These are phyloP conservation scores for Xylaria hypoxylon DNA, from an alignment of 2,329 filamentous ascomycete genomes.

Conservation along the genomic window DNA sequence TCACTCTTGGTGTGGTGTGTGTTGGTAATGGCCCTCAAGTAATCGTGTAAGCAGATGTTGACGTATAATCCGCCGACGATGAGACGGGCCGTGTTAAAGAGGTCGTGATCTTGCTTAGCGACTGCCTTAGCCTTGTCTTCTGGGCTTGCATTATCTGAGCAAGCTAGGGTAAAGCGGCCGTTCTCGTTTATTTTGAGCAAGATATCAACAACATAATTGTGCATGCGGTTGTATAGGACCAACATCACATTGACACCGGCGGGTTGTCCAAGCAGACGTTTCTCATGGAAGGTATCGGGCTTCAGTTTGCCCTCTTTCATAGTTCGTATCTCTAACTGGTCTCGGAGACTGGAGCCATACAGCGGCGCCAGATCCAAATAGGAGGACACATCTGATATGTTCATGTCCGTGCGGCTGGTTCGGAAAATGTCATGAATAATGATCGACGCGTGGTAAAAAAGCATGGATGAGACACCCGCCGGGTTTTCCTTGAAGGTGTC, in stretches of 20 bases:
- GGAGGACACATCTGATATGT: conserved; percentile 75
- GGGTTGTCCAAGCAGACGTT: conserved; percentile 73
- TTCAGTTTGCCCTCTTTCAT: conserved; percentile 76
- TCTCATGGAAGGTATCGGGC: conserved; percentile 76
- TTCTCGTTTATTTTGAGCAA: conserved; percentile 75
- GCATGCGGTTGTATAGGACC: conserved; percentile 76
- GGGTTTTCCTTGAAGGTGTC: conserved; percentile 70
- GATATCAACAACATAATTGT: conserved; percentile 75
- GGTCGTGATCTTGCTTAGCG: conserved; percentile 61
- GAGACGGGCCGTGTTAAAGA: conserved; percentile 68
- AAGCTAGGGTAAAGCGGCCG: conserved; percentile 67
- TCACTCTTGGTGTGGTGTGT: conserved; percentile 68
- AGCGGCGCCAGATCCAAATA: conserved; percentile 80
- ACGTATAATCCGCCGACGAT: conserved; percentile 67
- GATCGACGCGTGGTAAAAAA: conserved; percentile 81
- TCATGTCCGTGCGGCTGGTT: conserved; percentile 71
- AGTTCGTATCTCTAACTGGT: conserved; percentile 72
- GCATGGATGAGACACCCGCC: conserved; percentile 77
- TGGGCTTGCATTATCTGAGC: conserved; percentile 40
- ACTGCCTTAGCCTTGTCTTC: conserved; percentile 52
- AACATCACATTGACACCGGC: conserved; percentile 75
- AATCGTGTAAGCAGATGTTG: conserved; percentile 69
- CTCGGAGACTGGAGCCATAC: conserved; percentile 74
- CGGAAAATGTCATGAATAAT: conserved; percentile 72
- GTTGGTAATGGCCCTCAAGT: conserved; percentile 70